Evolutionary conservation across 495 filamentous ascomycete species (phyloP).

Genomic region (Tuber aestivum): DNA sequence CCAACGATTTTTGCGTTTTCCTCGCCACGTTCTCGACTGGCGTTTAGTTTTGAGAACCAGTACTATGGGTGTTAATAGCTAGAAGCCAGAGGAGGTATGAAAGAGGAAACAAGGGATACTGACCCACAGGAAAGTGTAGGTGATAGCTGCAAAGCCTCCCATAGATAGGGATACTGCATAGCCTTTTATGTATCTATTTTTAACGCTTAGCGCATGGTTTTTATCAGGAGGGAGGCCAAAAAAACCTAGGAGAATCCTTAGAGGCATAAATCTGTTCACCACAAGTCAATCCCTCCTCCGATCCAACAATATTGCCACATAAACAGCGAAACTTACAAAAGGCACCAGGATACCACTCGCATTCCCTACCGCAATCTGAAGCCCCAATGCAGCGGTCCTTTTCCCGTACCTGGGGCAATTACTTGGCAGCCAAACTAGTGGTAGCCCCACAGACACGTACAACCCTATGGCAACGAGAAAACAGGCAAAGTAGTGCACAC

Average conservation of each 20-base stretch:
- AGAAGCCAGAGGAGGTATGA: neutral
- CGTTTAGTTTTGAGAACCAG: conserved; percentile 54
- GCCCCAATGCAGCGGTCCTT: conserved; percentile 60
- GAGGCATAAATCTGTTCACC: conserved; percentile 45
- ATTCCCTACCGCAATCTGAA: conserved; percentile 68
- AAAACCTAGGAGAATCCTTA: conserved; percentile 14
- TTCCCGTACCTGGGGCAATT: conserved; percentile 64
- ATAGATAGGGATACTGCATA: conserved; percentile 54
- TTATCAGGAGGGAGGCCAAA: conserved; percentile 34
- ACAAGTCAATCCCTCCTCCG: conserved; percentile 46
- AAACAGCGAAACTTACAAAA: conserved; percentile 50
- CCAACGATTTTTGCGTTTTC: conserved; percentile 53
- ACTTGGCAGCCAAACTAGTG: conserved; percentile 60
- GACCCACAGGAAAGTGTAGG: conserved; percentile 53
- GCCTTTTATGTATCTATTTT: conserved; percentile 50
- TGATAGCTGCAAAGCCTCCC: conserved; percentile 48
- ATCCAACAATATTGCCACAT: conserved; percentile 16
- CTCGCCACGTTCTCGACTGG: conserved; percentile 50
- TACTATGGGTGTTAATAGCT: conserved; percentile 36
- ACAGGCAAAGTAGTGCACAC: conserved; percentile 67
- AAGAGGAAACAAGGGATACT: neutral
- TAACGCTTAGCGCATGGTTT: conserved; percentile 33
- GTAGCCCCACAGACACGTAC: conserved; percentile 64
- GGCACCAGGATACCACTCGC: conserved; percentile 62
- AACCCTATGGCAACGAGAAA: conserved; percentile 65